Percentiles rank a stretch among this genome's conserved stretches.
phyloP scores from a whole-genome alignment of 2,329 filamentous ascomycete species.

The Hymenoscyphus scutula region DNA sequence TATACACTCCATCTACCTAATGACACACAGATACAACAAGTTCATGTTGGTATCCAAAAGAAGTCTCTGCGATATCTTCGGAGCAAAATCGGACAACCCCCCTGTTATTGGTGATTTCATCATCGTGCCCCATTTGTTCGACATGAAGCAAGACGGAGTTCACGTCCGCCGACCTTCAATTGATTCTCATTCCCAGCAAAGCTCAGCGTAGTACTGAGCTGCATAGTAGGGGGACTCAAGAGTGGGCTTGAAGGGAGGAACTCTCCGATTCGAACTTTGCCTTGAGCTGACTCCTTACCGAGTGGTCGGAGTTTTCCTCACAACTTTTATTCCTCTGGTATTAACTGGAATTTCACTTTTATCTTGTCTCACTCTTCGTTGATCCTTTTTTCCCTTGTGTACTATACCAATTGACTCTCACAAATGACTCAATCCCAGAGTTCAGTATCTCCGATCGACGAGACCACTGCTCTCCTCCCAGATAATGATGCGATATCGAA shows the following conservation, averaged over 20 bases:
- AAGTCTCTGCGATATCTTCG: background rate
- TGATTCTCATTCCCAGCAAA: no score
- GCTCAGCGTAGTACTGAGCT: background rate
- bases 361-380: background rate
- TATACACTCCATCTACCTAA: no score
- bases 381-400: background rate
- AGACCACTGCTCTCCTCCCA: slow-evolving; percentile 10
- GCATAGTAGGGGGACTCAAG: background rate
- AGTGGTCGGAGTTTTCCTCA: background rate
- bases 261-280: no score
- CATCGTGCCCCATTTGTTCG: background rate
- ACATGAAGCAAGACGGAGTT: slow-evolving; percentile 1
- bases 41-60: no score
- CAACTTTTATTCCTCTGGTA: background rate
- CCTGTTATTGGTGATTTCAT: background rate
- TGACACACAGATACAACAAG: no score
- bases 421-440: background rate
- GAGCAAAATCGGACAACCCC: background rate
- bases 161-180: no score
- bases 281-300: background rate
- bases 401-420: background rate
- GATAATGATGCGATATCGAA: background rate
- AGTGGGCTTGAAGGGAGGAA: background rate
- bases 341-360: no score
- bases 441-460: background rate